Evolutionary conservation across 2,329 filamentous ascomycete species (phyloP).

Genomic region (Thelonectria blattea): DNA sequence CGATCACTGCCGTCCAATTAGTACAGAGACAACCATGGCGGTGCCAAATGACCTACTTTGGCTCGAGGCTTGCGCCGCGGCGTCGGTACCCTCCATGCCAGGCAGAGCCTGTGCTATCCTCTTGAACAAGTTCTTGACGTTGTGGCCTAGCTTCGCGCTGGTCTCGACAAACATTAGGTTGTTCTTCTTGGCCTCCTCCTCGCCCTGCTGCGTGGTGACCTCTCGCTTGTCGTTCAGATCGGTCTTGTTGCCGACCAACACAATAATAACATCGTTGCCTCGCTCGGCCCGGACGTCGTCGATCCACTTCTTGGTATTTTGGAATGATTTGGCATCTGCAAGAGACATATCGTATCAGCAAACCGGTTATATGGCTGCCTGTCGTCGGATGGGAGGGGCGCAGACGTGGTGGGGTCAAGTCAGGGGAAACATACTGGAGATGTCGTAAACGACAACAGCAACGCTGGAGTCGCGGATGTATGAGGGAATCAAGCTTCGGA

Average conservation of each 20-base stretch:
- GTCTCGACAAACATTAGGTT: constrained; percentile 99
- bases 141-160: constrained; percentile 95
- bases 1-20: constrained; percentile 71
- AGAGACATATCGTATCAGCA: constrained; percentile 27
- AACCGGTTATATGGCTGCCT: constrained; percentile 13
- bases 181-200: constrained; percentile 98
- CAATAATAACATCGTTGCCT: constrained; percentile 98
- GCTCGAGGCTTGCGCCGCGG: constrained; percentile 71
- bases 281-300: constrained; percentile 96
- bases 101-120: constrained; percentile 97
- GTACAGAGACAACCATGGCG: background rate
- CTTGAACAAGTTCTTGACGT: constrained; percentile 97
- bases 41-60: constrained; percentile 70
- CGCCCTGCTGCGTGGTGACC: constrained; percentile 93
- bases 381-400: constrained; percentile 14
- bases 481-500: constrained; percentile 94
- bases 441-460: constrained; percentile 98
- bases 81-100: constrained; percentile 92
- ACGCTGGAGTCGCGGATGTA: constrained; percentile 99
- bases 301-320: constrained; percentile 99
- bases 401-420: constrained; percentile 29
- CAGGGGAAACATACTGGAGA: constrained; percentile 69
- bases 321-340: constrained; percentile 89
- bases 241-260: constrained; percentile 98
- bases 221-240: constrained; percentile 98